A percentile compares a stretch with the other conserved stretches of the same genome.
phyloP scores from a whole-genome alignment of 345 rosid genomes.

The Dipteronia dyeriana region DNA sequence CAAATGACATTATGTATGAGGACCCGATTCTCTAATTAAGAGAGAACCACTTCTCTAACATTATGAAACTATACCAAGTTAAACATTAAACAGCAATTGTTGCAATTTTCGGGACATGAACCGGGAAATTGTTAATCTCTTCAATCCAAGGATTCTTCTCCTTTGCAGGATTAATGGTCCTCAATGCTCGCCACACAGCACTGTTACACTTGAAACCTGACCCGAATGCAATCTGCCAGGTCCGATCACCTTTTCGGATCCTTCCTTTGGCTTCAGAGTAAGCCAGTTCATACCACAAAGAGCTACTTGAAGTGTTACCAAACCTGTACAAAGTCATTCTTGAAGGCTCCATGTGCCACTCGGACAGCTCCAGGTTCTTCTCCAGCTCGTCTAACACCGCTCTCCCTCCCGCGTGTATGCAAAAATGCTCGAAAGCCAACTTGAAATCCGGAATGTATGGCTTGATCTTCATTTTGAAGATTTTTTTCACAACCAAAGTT shows the following conservation, averaged over 20 bases:
- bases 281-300: too few species aligned
- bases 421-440: conserved; percentile 67
- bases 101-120: not conserved
- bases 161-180: conserved; percentile 31
- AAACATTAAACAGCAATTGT: too few species aligned
- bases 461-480: conserved; percentile 55
- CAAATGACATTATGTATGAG: too few species aligned
- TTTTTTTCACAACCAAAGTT: conserved; percentile 40
- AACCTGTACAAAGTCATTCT: conserved; percentile 65
- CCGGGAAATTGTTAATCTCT: conserved; percentile 38
- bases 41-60: too few species aligned
- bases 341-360: conserved; percentile 62
- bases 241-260: conserved; percentile 53
- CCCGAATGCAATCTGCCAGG: conserved; percentile 70
- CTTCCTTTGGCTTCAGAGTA: conserved; percentile 61
- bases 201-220: conserved; percentile 74
- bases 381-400: conserved; percentile 59
- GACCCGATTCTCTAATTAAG: too few species aligned
- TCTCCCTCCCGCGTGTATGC: conserved; percentile 67
- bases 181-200: conserved; percentile 47
- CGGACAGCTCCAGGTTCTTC: conserved; percentile 48
- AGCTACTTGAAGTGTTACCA: conserved; percentile 43
- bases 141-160: conserved; percentile 58
- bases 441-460: conserved; percentile 67
- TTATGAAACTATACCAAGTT: too few species aligned